Percentiles rank a stretch among this genome's conserved stretches.
Evolutionary conservation across 768 basidiomycete species (phyloP).

Genomic region (Lyophyllum shimeji): DNA sequence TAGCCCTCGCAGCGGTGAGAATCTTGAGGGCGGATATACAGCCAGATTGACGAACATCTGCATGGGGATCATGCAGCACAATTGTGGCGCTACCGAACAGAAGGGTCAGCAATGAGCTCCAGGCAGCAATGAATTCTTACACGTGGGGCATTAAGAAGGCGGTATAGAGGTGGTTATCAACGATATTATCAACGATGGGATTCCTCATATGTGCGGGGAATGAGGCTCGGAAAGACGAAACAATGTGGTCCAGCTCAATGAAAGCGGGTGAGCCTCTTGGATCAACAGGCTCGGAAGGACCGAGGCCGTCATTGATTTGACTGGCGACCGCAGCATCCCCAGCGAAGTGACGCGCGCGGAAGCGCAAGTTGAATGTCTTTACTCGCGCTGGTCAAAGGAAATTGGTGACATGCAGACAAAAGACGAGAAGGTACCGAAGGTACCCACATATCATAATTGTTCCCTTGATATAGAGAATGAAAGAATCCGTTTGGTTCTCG

Average conservation of each 20-base stretch:
- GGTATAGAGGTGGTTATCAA: conserved; percentile 60
- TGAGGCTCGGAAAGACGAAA: conserved; percentile 56
- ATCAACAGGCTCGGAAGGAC: conserved; percentile 49
- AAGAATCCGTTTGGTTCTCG: conserved; percentile 65
- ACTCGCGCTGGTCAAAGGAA: conserved; percentile 33
- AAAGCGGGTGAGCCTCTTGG: conserved; percentile 63
- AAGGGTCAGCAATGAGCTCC: conserved; percentile 3
- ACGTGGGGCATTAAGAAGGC: conserved; percentile 44
- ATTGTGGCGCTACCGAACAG: conserved; percentile 56
- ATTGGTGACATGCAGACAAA: neutral
- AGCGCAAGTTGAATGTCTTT: conserved; percentile 69
- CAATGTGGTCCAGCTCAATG: conserved; percentile 56
- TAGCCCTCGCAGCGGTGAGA: conserved; percentile 61
- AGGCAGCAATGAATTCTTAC: conserved; percentile 21
- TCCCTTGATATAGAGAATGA: conserved; percentile 69
- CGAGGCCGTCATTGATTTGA: conserved; percentile 34
- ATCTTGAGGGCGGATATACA: conserved; percentile 73
- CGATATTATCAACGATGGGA: conserved; percentile 53
- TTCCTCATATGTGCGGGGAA: conserved; percentile 56
- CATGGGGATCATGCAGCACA: conserved; percentile 76
- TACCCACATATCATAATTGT: conserved; percentile 58
- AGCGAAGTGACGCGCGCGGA: conserved; percentile 56
- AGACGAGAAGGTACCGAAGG: conserved; percentile 9
- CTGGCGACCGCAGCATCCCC: conserved; percentile 53
- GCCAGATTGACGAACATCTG: conserved; percentile 52